Evolutionary conservation across 73 alveolate genomes (phyloP).

Genomic region (Urostyla sp.): DNA sequence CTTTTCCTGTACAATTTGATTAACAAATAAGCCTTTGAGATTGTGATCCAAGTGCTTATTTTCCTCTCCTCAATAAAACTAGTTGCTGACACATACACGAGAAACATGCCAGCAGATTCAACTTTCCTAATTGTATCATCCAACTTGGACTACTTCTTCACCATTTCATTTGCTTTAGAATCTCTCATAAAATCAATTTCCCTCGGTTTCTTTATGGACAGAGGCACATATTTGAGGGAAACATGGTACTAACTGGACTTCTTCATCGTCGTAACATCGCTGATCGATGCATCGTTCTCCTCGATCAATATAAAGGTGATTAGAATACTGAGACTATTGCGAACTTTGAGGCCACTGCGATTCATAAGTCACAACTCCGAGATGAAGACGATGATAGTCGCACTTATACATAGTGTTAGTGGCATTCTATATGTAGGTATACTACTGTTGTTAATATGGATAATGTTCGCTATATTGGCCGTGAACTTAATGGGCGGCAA

Average conservation of each 20-base stretch:
- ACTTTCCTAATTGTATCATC: constrained; percentile 10
- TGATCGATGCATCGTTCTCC: background rate
- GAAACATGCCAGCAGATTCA: background rate
- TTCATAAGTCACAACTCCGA: constrained; percentile 87
- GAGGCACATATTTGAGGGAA: constrained; percentile 91
- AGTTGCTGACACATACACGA: constrained; percentile 24
- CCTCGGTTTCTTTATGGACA: constrained; percentile 90
- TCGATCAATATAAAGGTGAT: constrained; percentile 20
- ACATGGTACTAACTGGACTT: constrained; percentile 91
- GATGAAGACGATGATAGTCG: constrained; percentile 83
- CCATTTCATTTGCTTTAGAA: constrained; percentile 85
- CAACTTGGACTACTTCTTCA: constrained; percentile 30
- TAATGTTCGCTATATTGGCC: constrained; percentile 49
- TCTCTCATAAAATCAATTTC: constrained; percentile 83
- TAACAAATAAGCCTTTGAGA: constrained; percentile 23
- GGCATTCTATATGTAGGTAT: constrained; percentile 84
- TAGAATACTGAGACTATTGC: constrained; percentile 82
- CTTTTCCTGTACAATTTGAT: background rate
- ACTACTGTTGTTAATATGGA: constrained; percentile 88
- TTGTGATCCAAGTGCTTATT: background rate
- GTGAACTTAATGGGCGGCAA: constrained; percentile 49
- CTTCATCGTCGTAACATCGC: constrained; percentile 35
- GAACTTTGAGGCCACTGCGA: constrained; percentile 91
- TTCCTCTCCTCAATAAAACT: constrained; percentile 20
- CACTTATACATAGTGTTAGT: constrained; percentile 85